Conservation (phyloP, 2,329 filamentous ascomycete species). For the Penicillium sp. region DNA sequence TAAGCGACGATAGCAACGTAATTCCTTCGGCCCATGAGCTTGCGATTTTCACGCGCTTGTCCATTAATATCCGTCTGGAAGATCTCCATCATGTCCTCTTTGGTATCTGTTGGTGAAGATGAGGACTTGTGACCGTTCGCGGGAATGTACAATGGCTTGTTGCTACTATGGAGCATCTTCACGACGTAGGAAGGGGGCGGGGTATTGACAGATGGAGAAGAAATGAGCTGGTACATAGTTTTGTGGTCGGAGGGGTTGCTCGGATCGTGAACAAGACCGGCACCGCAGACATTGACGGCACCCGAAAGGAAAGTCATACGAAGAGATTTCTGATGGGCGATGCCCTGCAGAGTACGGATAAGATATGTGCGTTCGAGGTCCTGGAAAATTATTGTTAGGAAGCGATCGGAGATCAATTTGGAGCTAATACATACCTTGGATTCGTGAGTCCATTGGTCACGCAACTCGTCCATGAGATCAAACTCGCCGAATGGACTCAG, state of each 20-base stretch:
- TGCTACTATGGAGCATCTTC: constrained; percentile 86
- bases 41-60: constrained; percentile 77
- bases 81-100: constrained; percentile 99
- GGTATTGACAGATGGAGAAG: constrained; percentile 86
- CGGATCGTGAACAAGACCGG: constrained; percentile 91
- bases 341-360: constrained; percentile 92
- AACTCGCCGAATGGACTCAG: constrained; percentile 96
- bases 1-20: constrained; percentile 94
- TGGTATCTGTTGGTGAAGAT: constrained; percentile 76
- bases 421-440: constrained; percentile 64
- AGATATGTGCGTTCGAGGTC: constrained; percentile 96
- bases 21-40: constrained; percentile 89
- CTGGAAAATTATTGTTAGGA: constrained; percentile 35
- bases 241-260: constrained; percentile 91
- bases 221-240: constrained; percentile 98
- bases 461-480: constrained; percentile 88
- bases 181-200: constrained; percentile 83
- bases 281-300: constrained; percentile 84
- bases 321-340: constrained; percentile 90
- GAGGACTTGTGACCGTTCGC: constrained; percentile 77
- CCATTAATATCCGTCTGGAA: constrained; percentile 93
- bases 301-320: constrained; percentile 97
- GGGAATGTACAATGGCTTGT: constrained; percentile 88
- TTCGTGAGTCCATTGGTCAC: constrained; percentile 98
- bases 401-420: neutral